Base-by-base conservation (phyloP, 352 stramenopile genomes). In the Albugo candida region DNA sequence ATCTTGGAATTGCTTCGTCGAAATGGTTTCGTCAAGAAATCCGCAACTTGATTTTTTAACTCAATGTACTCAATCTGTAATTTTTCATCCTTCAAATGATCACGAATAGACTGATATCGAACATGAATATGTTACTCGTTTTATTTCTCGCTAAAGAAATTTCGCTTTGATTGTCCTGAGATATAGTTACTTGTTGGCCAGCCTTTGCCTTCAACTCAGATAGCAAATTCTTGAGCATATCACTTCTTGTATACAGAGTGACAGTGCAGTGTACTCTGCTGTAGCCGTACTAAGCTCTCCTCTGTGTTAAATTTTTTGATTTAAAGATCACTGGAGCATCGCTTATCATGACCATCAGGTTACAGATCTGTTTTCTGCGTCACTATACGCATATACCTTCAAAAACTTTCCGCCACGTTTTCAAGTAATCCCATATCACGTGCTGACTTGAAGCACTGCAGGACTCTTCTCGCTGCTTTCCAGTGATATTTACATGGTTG, bases 111-210 rank as follows among this genome's bases (percentile, higher is more conserved):
- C 14, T 41, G 41, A 46, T 46, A 46, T 12, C 41, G 41, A 14
- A 46, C 37, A 21, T 46, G 17, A 21, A 46, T 41, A n/a, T 41
- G 36, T 41, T 41, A 41, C n/a, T n/a, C 36, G n/a, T n/a, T n/a
- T 14, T n/a, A n/a, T 41, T 41, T 14, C 14, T 14, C 14, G 36
- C 36, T n/a, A 41, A 41, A 14, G 36, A 14, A 41, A 41, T 41
- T 14, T 14, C 36, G 14, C 36, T n/a, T 41, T 41, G 36, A 41
- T 41, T 41, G n/a, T 46, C 42, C 18, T 2, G 1, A 54, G 43
- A 37, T 51, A n/a, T n/a, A n/a, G n/a, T n/a, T n/a, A n/a, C n/a
- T n/a, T n/a, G n/a, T n/a, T n/a, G n/a, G n/a, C n/a, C n/a, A n/a
- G n/a, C n/a, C n/a, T n/a, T n/a, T n/a, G n/a, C n/a, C n/a, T n/a